Evolutionary conservation across 768 basidiomycete genomes (phyloP), one percentile per base, ranked within the genome.

Genomic region (Cystobasidiopsis lactophilus): DNA sequence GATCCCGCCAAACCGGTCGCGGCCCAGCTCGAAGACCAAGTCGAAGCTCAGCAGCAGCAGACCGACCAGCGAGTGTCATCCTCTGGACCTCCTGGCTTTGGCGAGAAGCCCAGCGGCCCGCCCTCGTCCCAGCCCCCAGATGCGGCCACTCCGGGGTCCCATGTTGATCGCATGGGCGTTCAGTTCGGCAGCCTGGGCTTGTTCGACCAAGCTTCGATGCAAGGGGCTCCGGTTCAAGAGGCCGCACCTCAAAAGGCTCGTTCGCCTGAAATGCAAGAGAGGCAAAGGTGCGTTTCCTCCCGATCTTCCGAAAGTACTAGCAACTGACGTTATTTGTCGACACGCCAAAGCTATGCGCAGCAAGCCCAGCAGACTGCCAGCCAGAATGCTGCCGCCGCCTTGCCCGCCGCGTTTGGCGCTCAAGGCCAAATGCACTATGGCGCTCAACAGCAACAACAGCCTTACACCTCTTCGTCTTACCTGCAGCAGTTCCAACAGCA

Each of bases 161-260:
- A 26, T 43, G 21, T 59, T 23, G 58, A 59, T 41, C 58, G 58
- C 24, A 40, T 61, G 26, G 54, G 56, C 33, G 53, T 61, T n/a
- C 60, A 61, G 50, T 61, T 61, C 43, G 60, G 60, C 38, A 53
- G 51, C 38, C 54, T 61, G 45, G 51, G 50, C 48, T 52, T 61
- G 33, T 51, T 55, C 49, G 60, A 57, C 50, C 40, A 52, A 41
- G 41, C 56, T 13, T 38, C 43, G 27, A 52, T 55, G 51, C 45
- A 53, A 44, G 24, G 35, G 37, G 54, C 48, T 3, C 47, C 52
- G 5, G 30, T 40, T 26, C 40, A 54, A 24, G 41, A 47, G 14
- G 9, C 38, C 7, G 30, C 48, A 44, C 29, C 14, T 24, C 5
- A 44, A 27, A 7, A 30, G 16, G 37, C 49, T 24, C 19, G 39